Percentiles rank a stretch among this genome's conserved stretches.
Evolutionary conservation across 768 basidiomycete species (phyloP).

Genomic region (Mycena filopes): DNA sequence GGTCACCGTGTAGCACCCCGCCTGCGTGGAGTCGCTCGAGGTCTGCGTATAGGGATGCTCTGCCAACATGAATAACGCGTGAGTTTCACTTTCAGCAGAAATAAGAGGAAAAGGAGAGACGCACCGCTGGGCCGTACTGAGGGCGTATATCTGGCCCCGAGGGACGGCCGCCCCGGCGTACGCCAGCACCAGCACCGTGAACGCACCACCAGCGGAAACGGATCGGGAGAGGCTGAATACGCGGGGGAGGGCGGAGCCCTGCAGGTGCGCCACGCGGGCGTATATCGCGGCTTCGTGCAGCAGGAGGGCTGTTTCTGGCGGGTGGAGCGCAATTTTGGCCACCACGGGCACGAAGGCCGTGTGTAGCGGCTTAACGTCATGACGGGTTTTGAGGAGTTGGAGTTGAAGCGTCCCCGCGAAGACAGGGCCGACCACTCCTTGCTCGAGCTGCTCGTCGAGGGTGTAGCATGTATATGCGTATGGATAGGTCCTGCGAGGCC

Average conservation of each 20-base stretch:
- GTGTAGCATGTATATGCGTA: neutral
- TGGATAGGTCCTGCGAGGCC: neutral
- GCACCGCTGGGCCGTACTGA: slow-evolving; percentile 16
- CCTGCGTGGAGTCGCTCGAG: slow-evolving; percentile 2
- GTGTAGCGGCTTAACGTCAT: too few relatives aligned
- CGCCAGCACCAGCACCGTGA: slow-evolving; percentile 15
- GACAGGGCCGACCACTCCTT: slow-evolving; percentile 18
- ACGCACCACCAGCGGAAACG: slow-evolving; percentile 2
- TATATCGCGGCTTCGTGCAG: slow-evolving; percentile 22
- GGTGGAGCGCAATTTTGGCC: slow-evolving; percentile 17
- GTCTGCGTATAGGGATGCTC: slow-evolving; percentile 1
- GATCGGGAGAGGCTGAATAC: too few relatives aligned
- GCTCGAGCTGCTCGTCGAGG: slow-evolving; percentile 19
- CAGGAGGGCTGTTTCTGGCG: slow-evolving; percentile 5
- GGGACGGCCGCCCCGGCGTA: slow-evolving; percentile 3
- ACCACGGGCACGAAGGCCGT: neutral
- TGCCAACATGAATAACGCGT: neutral
- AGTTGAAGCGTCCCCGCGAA: slow-evolving; percentile 8
- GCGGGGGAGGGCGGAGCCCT: slow-evolving; percentile 11
- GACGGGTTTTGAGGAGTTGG: neutral
- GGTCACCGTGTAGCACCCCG: slow-evolving; percentile 19
- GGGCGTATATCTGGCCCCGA: neutral
- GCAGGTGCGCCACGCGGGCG: slow-evolving; percentile 2
- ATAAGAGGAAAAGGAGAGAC: neutral
- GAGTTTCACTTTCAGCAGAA: too few relatives aligned